Conservation (phyloP, 75 land plant species). For the Isoetes taiwanensis region DNA sequence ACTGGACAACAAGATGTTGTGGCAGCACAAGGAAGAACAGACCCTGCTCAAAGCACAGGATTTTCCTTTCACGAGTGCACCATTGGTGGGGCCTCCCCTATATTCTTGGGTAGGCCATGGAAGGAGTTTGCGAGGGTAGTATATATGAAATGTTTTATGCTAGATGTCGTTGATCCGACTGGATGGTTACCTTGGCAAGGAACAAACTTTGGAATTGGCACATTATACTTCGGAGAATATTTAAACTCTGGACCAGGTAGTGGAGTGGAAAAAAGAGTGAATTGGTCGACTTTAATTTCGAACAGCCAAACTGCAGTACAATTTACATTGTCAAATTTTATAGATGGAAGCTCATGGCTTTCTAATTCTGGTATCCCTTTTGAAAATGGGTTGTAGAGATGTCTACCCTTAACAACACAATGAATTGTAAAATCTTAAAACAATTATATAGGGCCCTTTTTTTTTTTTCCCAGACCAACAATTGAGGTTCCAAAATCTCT, state of each 20-base stretch:
- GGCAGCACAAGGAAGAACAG: conserved; percentile 8
- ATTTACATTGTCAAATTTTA: conserved; percentile 37
- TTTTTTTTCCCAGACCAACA: too few species aligned
- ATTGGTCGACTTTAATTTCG: conserved; percentile 67
- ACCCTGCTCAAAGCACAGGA: conserved; percentile 7
- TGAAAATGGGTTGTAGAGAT: too few species aligned
- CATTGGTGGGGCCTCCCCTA: background rate
- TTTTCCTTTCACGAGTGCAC: conserved; percentile 8
- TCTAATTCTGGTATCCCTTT: conserved; percentile 22
- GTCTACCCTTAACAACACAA: too few species aligned
- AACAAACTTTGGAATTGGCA: conserved; percentile 28
- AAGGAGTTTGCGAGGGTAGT: conserved; percentile 34
- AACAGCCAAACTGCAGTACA: too few species aligned
- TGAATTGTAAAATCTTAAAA: too few species aligned
- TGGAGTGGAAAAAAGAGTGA: conserved; percentile 28
- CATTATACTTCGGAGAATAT: conserved; percentile 65
- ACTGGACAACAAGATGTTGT: background rate
- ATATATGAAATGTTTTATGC: conserved; percentile 26
- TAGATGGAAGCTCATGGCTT: conserved; percentile 36
- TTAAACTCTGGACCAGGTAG: conserved; percentile 50
- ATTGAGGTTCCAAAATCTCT: too few species aligned
- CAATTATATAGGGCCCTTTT: too few species aligned
- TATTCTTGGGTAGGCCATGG: conserved; percentile 49
- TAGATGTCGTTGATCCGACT: conserved; percentile 35
- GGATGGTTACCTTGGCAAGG: conserved; percentile 83